These are phyloP conservation scores for Mrakia blollopis DNA, from an alignment of 768 basidiomycete genomes.

Conservation along the genomic window DNA sequence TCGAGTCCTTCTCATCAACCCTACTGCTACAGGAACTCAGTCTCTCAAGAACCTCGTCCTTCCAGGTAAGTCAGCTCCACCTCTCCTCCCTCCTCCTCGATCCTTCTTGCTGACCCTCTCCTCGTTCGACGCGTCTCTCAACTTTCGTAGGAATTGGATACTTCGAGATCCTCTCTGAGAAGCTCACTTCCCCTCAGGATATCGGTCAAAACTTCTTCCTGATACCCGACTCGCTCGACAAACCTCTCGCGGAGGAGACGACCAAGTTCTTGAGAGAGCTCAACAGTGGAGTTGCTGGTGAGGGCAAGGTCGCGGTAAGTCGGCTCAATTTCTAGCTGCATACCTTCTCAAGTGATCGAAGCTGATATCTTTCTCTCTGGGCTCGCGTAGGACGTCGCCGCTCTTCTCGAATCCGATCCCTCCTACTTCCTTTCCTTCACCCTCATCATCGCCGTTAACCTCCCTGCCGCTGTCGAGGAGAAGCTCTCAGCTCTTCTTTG, in stretches of 20 bases:
- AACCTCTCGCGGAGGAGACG: slow-evolving; percentile 70
- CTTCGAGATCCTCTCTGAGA: slow-evolving; percentile 80
- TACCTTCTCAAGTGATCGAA: not conserved
- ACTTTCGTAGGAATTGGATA: slow-evolving; percentile 74
- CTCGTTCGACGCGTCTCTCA: not conserved
- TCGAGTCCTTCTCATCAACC: slow-evolving; percentile 72
- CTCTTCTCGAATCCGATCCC: slow-evolving; percentile 57
- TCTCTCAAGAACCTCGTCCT: slow-evolving; percentile 94
- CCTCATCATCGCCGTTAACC: slow-evolving; percentile 79
- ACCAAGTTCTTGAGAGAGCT: slow-evolving; percentile 73
- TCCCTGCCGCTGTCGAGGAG: slow-evolving; percentile 55
- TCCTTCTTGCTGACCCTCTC: not conserved
- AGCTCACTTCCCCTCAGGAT: slow-evolving; percentile 61
- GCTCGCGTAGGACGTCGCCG: slow-evolving; percentile 48
- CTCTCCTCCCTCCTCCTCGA: not conserved
- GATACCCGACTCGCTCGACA: slow-evolving; percentile 69
- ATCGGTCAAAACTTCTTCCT: slow-evolving; percentile 97
- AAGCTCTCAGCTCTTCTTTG: slow-evolving; percentile 64
- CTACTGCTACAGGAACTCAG: slow-evolving; percentile 75
- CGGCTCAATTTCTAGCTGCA: not conserved
- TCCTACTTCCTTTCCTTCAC: slow-evolving; percentile 61
- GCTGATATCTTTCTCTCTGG: not conserved
- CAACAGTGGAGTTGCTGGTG: slow-evolving; percentile 76
- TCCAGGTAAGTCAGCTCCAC: slow-evolving; percentile 53
- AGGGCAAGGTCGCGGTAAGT: slow-evolving; percentile 54